Evolutionary conservation across 768 basidiomycete genomes (phyloP).

Genomic region (Rhizopogon salebrosus): DNA sequence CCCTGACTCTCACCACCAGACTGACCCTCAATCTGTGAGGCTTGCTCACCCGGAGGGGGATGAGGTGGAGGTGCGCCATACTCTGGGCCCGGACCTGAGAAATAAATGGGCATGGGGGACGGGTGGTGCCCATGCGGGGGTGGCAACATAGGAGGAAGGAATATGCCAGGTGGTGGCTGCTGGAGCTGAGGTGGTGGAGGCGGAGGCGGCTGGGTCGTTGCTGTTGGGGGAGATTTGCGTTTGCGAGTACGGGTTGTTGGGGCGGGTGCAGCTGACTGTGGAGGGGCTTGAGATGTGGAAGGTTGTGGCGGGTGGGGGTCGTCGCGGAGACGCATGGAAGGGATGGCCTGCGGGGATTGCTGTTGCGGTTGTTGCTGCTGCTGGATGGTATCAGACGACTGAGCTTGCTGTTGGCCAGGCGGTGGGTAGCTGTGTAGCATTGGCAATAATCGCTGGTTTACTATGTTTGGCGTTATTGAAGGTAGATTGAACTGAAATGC

Average conservation of each 20-base stretch:
- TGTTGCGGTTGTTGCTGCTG: constrained; percentile 18
- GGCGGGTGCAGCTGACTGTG: constrained; percentile 6
- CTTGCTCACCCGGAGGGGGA: constrained; percentile 18
- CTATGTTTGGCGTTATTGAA: background rate
- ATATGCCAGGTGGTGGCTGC: background rate
- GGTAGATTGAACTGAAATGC: background rate
- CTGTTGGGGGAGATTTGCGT: constrained; percentile 60
- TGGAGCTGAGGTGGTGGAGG: constrained; percentile 18
- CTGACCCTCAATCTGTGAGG: constrained; percentile 24
- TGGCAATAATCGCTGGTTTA: background rate
- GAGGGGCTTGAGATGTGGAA: constrained; percentile 11
- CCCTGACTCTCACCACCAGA: constrained; percentile 4
- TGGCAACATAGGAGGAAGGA: background rate
- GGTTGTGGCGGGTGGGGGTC: constrained; percentile 31
- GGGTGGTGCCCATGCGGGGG: constrained; percentile 25
- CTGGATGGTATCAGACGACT: constrained; percentile 16
- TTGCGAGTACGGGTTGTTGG: constrained; percentile 42
- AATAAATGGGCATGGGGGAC: constrained; percentile 25
- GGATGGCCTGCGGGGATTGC: constrained; percentile 13
- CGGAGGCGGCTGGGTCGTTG: constrained; percentile 12
- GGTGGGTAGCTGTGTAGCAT: background rate
- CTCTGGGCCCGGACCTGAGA: constrained; percentile 21
- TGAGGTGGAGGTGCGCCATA: constrained; percentile 23
- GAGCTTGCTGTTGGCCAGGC: background rate
- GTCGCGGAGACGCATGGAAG: constrained; percentile 59